Percentiles rank a stretch among this genome's conserved stretches.
These are phyloP conservation scores for Trichoderma sp. DNA, from an alignment of 2,329 filamentous ascomycete species.

Conservation along the genomic window DNA sequence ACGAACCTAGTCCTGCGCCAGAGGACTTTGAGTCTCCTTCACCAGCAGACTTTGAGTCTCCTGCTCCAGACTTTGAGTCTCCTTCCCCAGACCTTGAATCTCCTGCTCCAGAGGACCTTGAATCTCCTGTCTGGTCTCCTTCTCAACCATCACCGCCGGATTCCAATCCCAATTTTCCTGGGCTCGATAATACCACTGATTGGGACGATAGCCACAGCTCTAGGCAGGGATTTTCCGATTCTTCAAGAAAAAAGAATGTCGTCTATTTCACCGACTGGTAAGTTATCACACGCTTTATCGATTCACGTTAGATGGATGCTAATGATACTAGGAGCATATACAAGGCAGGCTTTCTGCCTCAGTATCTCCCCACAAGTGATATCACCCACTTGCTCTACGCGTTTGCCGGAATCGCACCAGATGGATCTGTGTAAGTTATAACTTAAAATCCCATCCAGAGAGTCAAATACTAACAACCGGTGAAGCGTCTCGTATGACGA, in stretches of 20 bases:
- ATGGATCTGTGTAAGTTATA: constrained; percentile 46
- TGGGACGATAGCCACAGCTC: background rate
- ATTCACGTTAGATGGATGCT: constrained; percentile 58
- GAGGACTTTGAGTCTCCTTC: background rate
- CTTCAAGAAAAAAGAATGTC: constrained; percentile 34
- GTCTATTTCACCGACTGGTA: constrained; percentile 57
- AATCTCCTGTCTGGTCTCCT: background rate
- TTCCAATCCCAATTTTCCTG: background rate
- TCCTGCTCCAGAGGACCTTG: background rate
- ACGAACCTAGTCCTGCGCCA: background rate
- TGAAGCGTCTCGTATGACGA: constrained; percentile 23
- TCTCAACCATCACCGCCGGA: background rate
- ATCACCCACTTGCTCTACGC: constrained; percentile 72
- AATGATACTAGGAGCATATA: constrained; percentile 57
- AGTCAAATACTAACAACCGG: background rate
- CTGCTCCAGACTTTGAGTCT: background rate
- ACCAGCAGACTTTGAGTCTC: background rate
- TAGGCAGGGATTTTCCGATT: background rate
- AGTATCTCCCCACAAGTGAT: constrained; percentile 63
- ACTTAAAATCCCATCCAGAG: background rate
- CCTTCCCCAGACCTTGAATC: background rate
- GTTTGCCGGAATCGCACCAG: constrained; percentile 45
- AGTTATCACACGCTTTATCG: constrained; percentile 40
- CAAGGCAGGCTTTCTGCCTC: constrained; percentile 66
- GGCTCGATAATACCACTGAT: background rate